These are phyloP conservation scores for Leccinum barrowsii DNA, from an alignment of 768 basidiomycete genomes.

Conservation along the genomic window DNA sequence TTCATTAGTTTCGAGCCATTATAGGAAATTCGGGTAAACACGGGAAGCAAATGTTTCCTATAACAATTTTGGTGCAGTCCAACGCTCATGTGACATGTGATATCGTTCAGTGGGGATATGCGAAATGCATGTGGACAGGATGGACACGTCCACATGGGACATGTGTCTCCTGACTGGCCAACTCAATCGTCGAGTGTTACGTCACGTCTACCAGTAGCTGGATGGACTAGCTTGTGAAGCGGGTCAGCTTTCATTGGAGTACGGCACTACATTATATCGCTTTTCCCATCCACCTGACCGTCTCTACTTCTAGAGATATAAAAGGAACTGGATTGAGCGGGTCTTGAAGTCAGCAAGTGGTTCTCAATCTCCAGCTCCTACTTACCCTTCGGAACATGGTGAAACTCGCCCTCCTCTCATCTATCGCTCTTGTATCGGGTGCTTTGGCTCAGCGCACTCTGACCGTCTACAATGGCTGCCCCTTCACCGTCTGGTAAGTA, in stretches of 20 bases:
- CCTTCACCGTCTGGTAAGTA: conserved; percentile 64
- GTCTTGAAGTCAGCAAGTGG: neutral
- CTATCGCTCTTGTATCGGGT: conserved; percentile 29
- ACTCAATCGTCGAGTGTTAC: neutral
- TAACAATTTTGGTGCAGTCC: too few relatives aligned
- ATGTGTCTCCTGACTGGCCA: neutral
- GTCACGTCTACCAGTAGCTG: neutral
- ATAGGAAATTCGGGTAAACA: too few relatives aligned
- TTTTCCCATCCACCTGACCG: neutral
- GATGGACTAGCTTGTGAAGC: neutral
- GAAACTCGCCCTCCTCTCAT: conserved; percentile 23
- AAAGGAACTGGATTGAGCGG: conserved; percentile 1
- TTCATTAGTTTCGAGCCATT: too few relatives aligned
- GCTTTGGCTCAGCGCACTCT: conserved; percentile 52
- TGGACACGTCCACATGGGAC: neutral
- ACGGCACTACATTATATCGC: too few relatives aligned
- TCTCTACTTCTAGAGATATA: conserved; percentile 10
- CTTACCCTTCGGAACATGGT: conserved; percentile 12
- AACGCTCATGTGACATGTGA: neutral
- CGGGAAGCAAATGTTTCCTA: too few relatives aligned
- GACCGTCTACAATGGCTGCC: conserved; percentile 58
- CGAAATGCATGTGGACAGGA: too few relatives aligned
- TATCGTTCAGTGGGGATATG: neutral
- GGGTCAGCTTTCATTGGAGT: neutral
- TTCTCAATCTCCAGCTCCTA: neutral